Evolutionary conservation across 2,329 filamentous ascomycete genomes (phyloP).

Genomic region (Paradendryphiella salina): DNA sequence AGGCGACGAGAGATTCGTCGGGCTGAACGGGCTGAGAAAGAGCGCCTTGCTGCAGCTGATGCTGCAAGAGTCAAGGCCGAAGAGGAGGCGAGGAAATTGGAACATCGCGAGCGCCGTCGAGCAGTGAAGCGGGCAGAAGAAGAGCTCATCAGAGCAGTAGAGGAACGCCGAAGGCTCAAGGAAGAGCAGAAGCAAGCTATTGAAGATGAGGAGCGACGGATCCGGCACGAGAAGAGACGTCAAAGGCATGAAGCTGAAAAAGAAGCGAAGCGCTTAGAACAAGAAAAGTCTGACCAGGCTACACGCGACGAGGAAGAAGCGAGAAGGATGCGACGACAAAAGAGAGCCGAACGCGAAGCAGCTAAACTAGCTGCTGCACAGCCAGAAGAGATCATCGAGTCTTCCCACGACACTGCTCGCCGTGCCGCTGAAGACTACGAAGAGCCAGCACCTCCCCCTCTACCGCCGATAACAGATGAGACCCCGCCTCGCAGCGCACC

Average conservation of each 20-base stretch:
- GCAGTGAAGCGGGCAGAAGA: constrained; percentile 31
- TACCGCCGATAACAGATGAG: constrained; percentile 22
- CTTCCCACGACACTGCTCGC: constrained; percentile 34
- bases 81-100: constrained; percentile 30
- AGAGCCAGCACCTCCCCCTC: constrained; percentile 14
- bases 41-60: constrained; percentile 32
- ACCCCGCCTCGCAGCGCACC: constrained; percentile 29
- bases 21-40: constrained; percentile 35
- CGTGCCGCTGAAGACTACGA: constrained; percentile 24
- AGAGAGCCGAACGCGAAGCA: constrained; percentile 34
- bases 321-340: constrained; percentile 27
- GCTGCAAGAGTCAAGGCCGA: constrained; percentile 27
- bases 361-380: constrained; percentile 22
- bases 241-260: constrained; percentile 35
- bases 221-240: constrained; percentile 34
- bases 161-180: constrained; percentile 24
- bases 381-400: constrained; percentile 17
- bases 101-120: constrained; percentile 36
- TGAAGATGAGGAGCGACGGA: constrained; percentile 35
- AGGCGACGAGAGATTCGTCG: constrained; percentile 37
- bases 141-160: constrained; percentile 23
- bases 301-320: constrained; percentile 34
- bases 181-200: constrained; percentile 25
- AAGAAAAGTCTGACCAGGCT: constrained; percentile 19
- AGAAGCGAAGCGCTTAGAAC: constrained; percentile 22